A percentile compares a stretch with the other conserved stretches of the same genome.
phyloP scores from a whole-genome alignment of 495 filamentous ascomycete genomes.

The Bacidia gigantensis region DNA sequence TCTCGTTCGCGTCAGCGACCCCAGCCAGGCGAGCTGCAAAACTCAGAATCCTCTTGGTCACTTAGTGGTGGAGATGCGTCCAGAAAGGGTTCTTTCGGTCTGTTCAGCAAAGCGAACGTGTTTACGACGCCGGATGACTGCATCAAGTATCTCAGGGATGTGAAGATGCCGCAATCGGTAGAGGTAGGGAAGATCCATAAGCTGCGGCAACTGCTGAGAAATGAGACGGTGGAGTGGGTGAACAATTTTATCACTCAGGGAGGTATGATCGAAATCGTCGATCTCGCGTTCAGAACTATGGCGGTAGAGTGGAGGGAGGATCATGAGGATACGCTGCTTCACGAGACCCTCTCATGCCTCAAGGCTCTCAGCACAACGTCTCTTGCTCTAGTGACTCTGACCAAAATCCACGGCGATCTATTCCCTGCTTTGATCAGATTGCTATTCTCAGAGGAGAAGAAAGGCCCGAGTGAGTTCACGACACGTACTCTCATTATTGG shows the following conservation, averaged over 20 bases:
- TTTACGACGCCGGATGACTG: constrained; percentile 59
- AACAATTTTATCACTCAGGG: constrained; percentile 77
- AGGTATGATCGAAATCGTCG: constrained; percentile 85
- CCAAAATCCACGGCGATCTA: constrained; percentile 59
- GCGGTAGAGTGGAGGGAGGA: constrained; percentile 96
- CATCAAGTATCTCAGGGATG: constrained; percentile 63
- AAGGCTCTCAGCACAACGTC: constrained; percentile 92
- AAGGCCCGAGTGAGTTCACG: constrained; percentile 90
- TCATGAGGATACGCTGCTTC: constrained; percentile 84
- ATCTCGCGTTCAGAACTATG: constrained; percentile 76
- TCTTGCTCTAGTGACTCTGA: constrained; percentile 65
- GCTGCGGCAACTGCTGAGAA: constrained; percentile 74
- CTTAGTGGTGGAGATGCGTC: constrained; percentile 30
- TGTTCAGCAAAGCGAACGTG: constrained; percentile 30
- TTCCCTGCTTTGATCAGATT: constrained; percentile 80
- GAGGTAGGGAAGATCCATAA: constrained; percentile 95
- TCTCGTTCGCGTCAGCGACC: constrained; percentile 23
- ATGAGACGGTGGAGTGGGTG: constrained; percentile 91
- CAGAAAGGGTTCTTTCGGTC: constrained; percentile 27
- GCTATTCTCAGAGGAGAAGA: constrained; percentile 93
- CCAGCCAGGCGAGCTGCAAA: constrained; percentile 31
- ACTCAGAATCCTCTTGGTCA: constrained; percentile 34
- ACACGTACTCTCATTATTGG: constrained; percentile 79
- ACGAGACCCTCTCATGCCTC: constrained; percentile 83
- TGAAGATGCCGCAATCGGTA: constrained; percentile 62